These are phyloP conservation scores for Petunia hybrid DNA, from an alignment of 305 asterid species.

Conservation along the genomic window DNA sequence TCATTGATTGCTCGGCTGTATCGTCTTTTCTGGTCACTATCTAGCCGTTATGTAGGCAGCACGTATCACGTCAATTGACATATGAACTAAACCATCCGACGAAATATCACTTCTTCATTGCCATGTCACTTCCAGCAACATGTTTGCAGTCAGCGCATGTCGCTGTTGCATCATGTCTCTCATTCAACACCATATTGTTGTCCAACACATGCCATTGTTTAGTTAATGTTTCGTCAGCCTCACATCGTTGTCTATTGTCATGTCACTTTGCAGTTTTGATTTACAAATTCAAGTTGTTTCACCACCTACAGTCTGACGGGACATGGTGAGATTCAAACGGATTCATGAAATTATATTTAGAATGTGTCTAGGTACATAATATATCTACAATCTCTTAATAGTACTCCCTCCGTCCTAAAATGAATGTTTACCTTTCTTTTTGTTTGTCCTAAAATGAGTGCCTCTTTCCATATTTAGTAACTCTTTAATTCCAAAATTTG, in stretches of 20 bases:
- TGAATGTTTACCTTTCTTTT: no score
- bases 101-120: not conserved
- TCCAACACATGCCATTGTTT: not conserved
- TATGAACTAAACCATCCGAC: no score
- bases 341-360: not conserved
- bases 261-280: conserved; percentile 3
- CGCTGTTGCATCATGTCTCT: conserved; percentile 4
- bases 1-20: not conserved
- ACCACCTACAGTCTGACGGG: conserved; percentile 23
- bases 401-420: no score
- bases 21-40: conserved; percentile 15
- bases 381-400: not conserved
- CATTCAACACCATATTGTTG: not conserved
- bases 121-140: not conserved
- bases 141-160: not conserved
- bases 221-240: not conserved
- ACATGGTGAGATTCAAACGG: conserved; percentile 17
- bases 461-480: no score
- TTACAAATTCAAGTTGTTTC: conserved; percentile 15
- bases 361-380: not conserved
- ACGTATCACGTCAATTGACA: not conserved
- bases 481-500: no score
- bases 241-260: not conserved
- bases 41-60: not conserved
- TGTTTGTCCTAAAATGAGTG: no score